These are phyloP conservation scores for Pilasporangium apinafurcum DNA, from an alignment of 352 stramenopile species.

Conservation along the genomic window DNA sequence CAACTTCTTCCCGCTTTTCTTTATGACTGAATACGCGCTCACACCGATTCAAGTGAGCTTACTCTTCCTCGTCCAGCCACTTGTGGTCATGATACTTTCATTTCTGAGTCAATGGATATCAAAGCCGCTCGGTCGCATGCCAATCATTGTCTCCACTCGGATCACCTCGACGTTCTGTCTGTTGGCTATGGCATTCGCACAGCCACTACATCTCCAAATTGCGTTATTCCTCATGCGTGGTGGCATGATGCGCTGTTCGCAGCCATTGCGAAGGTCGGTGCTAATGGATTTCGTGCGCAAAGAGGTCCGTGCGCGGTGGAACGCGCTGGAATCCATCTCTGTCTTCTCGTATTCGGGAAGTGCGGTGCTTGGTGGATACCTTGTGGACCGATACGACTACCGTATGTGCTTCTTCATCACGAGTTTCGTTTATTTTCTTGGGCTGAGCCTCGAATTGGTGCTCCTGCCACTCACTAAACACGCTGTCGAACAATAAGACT, in stretches of 20 bases:
- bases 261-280: slow-evolving; percentile 67
- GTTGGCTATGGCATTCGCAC: slow-evolving; percentile 53
- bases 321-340: slow-evolving; percentile 17
- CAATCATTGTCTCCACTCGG: slow-evolving; percentile 64
- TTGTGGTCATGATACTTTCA: slow-evolving; percentile 67
- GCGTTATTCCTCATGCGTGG: slow-evolving; percentile 67
- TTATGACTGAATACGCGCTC: slow-evolving; percentile 73
- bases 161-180: slow-evolving; percentile 51
- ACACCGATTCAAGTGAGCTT: slow-evolving; percentile 65
- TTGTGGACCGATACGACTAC: slow-evolving; percentile 22
- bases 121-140: slow-evolving; percentile 53
- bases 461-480: slow-evolving; percentile 9
- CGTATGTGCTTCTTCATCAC: slow-evolving; percentile 29
- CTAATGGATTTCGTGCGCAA: slow-evolving; percentile 69
- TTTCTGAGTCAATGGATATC: slow-evolving; percentile 44
- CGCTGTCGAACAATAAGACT: slow-evolving; percentile 9
- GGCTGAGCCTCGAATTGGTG: slow-evolving; percentile 13
- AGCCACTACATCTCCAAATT: slow-evolving; percentile 53
- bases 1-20: slow-evolving; percentile 83
- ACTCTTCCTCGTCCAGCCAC: slow-evolving; percentile 59
- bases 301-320: slow-evolving; percentile 17
- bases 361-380: slow-evolving; percentile 19
- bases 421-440: slow-evolving; percentile 16
- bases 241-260: slow-evolving; percentile 81
- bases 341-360: slow-evolving; percentile 25